phyloP scores from a whole-genome alignment of 1,284 basidiomycete genomes.

The Trichosporon inkin region DNA sequence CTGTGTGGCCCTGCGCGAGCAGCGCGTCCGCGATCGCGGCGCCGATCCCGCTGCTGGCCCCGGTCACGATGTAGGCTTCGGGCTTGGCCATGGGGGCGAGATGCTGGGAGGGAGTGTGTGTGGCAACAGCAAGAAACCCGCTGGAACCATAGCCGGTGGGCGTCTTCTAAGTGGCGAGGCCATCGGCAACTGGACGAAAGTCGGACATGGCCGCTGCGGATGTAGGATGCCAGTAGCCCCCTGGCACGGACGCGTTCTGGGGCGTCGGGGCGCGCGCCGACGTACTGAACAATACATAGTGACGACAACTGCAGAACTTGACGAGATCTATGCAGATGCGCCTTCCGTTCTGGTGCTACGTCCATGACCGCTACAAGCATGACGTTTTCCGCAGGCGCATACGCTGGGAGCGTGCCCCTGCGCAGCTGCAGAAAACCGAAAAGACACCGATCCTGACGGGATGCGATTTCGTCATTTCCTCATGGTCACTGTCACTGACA shows the following conservation, averaged over 20 bases:
- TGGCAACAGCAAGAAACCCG: neutral
- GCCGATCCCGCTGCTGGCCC: slow-evolving; percentile 49
- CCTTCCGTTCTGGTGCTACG: neutral
- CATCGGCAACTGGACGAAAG: neutral
- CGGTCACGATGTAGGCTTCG: slow-evolving; percentile 37
- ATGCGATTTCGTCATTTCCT: slow-evolving; percentile 1
- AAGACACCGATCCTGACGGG: slow-evolving; percentile 5
- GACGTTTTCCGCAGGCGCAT: neutral
- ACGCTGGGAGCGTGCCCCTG: neutral
- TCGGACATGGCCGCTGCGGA: slow-evolving; percentile 6
- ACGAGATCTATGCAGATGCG: neutral
- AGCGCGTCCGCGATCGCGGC: slow-evolving; percentile 50
- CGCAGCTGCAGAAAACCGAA: neutral
- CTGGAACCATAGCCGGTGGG: neutral
- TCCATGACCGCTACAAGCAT: neutral
- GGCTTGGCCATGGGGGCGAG: slow-evolving; percentile 10
- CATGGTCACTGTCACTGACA: neutral
- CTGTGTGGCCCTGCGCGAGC: slow-evolving; percentile 53
- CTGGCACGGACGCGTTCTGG: neutral
- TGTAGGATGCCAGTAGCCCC: neutral
- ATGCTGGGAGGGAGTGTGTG: neutral
- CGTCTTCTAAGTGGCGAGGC: neutral
- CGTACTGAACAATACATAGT: neutral
- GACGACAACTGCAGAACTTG: neutral
- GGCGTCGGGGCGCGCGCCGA: neutral